Percentiles rank a stretch among this genome's conserved stretches.
These are phyloP conservation scores for Barnettozyma sucrosica DNA, from an alignment of 805 yeast species.

Conservation along the genomic window DNA sequence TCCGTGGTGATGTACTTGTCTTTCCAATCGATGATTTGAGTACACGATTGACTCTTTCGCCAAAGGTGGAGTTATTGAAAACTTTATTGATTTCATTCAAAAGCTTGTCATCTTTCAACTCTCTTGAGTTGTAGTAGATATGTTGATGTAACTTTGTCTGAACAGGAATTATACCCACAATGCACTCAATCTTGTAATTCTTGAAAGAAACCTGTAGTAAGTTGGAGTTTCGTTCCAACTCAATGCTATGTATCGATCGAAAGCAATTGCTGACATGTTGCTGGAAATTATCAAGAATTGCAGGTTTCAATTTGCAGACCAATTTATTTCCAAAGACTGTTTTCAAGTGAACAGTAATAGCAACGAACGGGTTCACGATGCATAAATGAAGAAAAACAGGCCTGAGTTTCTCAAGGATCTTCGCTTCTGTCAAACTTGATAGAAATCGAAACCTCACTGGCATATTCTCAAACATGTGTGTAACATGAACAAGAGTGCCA, in stretches of 20 bases:
- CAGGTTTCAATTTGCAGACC: slow-evolving; percentile 8
- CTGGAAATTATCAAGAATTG: not conserved
- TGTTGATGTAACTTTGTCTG: slow-evolving; percentile 38
- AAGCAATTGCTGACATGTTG: slow-evolving; percentile 18
- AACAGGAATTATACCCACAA: slow-evolving; percentile 33
- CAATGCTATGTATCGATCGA: slow-evolving; percentile 29
- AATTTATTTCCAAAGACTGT: not conserved
- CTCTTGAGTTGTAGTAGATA: slow-evolving; percentile 39
- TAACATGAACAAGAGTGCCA: slow-evolving; percentile 37
- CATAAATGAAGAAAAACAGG: slow-evolving; percentile 27
- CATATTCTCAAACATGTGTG: slow-evolving; percentile 36
- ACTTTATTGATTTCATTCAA: slow-evolving; percentile 20
- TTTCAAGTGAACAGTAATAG: slow-evolving; percentile 12
- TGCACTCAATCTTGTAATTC: slow-evolving; percentile 29
- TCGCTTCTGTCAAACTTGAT: slow-evolving; percentile 17
- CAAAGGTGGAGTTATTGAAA: slow-evolving; percentile 24
- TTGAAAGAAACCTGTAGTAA: slow-evolving; percentile 24
- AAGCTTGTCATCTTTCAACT: slow-evolving; percentile 13
- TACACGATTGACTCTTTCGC: slow-evolving; percentile 10
- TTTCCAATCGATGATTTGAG: slow-evolving; percentile 14
- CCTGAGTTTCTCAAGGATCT: slow-evolving; percentile 28
- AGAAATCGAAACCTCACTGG: slow-evolving; percentile 38
- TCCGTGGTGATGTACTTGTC: slow-evolving; percentile 19
- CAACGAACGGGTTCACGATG: slow-evolving; percentile 23
- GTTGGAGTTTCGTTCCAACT: slow-evolving; percentile 22